A percentile compares a stretch with the other conserved stretches of the same genome.
phyloP scores from a whole-genome alignment of 2,329 filamentous ascomycete genomes.

The Apiospora pterosperma region DNA sequence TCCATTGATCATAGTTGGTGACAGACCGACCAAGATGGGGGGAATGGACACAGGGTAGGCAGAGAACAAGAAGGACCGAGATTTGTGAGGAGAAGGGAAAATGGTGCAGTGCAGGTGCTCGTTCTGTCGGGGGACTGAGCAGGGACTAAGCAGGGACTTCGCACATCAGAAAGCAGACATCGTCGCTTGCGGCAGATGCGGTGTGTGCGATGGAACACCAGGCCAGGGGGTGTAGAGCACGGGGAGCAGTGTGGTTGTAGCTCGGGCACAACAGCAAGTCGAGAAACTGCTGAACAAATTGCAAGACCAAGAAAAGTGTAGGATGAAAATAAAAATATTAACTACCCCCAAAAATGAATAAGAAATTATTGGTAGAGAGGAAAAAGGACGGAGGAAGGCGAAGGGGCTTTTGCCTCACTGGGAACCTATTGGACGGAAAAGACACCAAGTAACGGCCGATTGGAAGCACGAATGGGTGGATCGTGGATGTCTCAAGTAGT shows the following conservation, averaged over 20 bases:
- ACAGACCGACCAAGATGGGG: background rate
- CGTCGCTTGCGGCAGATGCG: background rate
- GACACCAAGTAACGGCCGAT: background rate
- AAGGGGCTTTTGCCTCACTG: background rate
- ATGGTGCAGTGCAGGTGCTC: background rate
- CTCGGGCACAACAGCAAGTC: background rate
- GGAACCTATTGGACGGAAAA: background rate
- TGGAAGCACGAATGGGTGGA: background rate
- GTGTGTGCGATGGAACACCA: background rate
- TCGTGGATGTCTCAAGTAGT: background rate
- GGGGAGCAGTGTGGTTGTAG: background rate
- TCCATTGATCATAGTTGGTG: conserved; percentile 33
- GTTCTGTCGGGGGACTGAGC: background rate
- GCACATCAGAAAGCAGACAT: background rate
- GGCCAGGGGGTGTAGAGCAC: background rate
- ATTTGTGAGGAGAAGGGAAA: background rate
- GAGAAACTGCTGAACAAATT: background rate
- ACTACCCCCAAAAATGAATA: too few relatives aligned
- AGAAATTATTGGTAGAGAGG: background rate
- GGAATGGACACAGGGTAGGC: conserved; percentile 6
- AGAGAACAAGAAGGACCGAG: background rate
- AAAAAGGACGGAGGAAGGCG: background rate
- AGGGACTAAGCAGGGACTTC: background rate
- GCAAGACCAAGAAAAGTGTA: too few relatives aligned
- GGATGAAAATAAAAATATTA: background rate